Evolutionary conservation across 1,284 basidiomycete species (phyloP).

Genomic region (Acaromyces ingoldii): DNA sequence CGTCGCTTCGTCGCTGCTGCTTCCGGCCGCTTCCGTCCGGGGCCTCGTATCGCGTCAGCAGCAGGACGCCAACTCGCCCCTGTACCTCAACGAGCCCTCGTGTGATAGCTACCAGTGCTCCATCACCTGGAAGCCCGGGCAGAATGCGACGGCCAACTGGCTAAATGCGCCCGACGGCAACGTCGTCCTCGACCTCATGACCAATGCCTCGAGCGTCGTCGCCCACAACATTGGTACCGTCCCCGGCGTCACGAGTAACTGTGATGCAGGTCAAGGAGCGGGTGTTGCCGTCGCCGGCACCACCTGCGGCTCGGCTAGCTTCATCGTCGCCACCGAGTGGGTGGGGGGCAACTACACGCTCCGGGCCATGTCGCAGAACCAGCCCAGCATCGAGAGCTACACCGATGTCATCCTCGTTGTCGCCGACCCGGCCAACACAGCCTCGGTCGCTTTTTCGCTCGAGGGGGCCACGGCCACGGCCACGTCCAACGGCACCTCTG

Average conservation of each 20-base stretch:
- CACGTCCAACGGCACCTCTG: neutral
- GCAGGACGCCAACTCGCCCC: slow-evolving; percentile 24
- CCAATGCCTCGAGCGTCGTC: slow-evolving; percentile 22
- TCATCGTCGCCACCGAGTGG: slow-evolving; percentile 33
- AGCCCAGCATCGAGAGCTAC: slow-evolving; percentile 26
- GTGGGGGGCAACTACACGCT: slow-evolving; percentile 28
- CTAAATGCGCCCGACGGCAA: slow-evolving; percentile 25
- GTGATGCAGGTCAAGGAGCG: slow-evolving; percentile 26
- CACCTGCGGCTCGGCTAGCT: slow-evolving; percentile 30
- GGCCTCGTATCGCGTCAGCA: slow-evolving; percentile 21
- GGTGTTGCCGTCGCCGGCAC: slow-evolving; percentile 21
- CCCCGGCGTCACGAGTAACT: slow-evolving; percentile 25
- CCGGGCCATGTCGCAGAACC: slow-evolving; percentile 20
- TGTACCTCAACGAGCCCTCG: slow-evolving; percentile 27
- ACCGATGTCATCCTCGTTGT: slow-evolving; percentile 34
- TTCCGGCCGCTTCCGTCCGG: too few relatives aligned
- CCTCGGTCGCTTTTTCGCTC: neutral
- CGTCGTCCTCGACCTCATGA: slow-evolving; percentile 35
- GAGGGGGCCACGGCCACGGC: neutral
- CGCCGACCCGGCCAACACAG: neutral
- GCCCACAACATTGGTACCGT: slow-evolving; percentile 29
- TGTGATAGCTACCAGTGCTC: slow-evolving; percentile 36
- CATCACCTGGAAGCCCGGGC: slow-evolving; percentile 26
- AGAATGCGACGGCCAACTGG: slow-evolving; percentile 31
- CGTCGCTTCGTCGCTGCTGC: too few relatives aligned